Percentiles rank a stretch among this genome's conserved stretches.
phyloP scores from a whole-genome alignment of 352 stramenopile species.

The Phytophthora sojae region DNA sequence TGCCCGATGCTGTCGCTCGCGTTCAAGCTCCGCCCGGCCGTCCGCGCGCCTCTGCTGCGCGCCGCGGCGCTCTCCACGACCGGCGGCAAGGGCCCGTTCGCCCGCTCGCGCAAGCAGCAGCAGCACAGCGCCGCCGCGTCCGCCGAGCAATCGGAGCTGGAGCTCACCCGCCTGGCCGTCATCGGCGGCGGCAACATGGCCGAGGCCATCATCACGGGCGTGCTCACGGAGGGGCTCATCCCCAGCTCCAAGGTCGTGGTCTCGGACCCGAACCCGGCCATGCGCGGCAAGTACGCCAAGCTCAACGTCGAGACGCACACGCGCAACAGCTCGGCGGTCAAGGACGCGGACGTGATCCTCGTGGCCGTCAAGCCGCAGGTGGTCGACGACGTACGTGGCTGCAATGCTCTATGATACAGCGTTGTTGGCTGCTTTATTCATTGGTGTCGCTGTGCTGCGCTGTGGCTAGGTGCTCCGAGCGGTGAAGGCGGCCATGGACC shows the following conservation, averaged over 20 bases:
- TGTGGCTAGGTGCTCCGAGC: slow-evolving; percentile 61
- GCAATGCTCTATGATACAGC: background rate
- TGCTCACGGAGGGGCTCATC: slow-evolving; percentile 77
- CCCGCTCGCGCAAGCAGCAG: slow-evolving; percentile 28
- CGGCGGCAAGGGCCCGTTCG: slow-evolving; percentile 32
- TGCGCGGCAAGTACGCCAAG: slow-evolving; percentile 67
- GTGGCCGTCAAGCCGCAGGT: slow-evolving; percentile 97
- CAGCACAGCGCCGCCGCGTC: slow-evolving; percentile 4
- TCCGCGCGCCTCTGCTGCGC: slow-evolving; percentile 18
- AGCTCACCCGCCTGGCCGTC: slow-evolving; percentile 69
- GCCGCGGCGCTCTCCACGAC: slow-evolving; percentile 14
- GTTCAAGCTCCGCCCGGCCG: slow-evolving; percentile 21
- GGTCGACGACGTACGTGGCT: slow-evolving; percentile 70
- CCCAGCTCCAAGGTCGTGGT: slow-evolving; percentile 77
- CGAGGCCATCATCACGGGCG: slow-evolving; percentile 86
- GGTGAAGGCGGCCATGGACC: slow-evolving; percentile 64
- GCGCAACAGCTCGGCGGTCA: slow-evolving; percentile 66
- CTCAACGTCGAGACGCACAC: slow-evolving; percentile 68
- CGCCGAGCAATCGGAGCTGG: slow-evolving; percentile 32
- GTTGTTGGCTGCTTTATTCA: background rate
- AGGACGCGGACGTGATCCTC: slow-evolving; percentile 92
- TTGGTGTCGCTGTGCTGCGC: background rate
- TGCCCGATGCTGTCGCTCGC: too few species aligned
- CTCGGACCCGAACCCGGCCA: slow-evolving; percentile 77
- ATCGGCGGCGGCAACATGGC: slow-evolving; percentile 93